These are phyloP conservation scores for Trichophyton benhamiae DNA, from an alignment of 2,329 filamentous ascomycete species.

Conservation along the genomic window DNA sequence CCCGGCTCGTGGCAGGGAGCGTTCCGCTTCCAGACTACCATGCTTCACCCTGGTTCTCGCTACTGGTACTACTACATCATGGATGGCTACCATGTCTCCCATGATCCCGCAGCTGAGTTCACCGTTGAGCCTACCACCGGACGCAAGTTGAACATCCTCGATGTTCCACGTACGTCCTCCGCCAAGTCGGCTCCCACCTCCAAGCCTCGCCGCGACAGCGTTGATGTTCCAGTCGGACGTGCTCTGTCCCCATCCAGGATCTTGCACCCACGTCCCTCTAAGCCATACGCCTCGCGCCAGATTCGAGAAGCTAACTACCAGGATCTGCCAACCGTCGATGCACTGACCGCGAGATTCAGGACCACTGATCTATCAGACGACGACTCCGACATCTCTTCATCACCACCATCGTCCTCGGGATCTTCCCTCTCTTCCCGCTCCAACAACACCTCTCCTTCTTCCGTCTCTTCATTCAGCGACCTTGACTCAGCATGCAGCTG, in stretches of 20 bases:
- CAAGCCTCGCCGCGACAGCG: slow-evolving; percentile 31
- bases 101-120: slow-evolving; percentile 82
- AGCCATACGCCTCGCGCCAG: slow-evolving; percentile 74
- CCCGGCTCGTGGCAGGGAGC: slow-evolving; percentile 88
- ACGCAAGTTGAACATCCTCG: slow-evolving; percentile 94
- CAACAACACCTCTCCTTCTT: slow-evolving; percentile 42
- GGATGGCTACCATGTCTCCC: slow-evolving; percentile 94
- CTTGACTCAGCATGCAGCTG: slow-evolving; percentile 62
- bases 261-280: slow-evolving; percentile 76
- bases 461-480: slow-evolving; percentile 55
- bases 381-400: slow-evolving; percentile 60
- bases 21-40: slow-evolving; percentile 84
- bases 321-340: slow-evolving; percentile 59
- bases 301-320: slow-evolving; percentile 74
- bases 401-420: slow-evolving; percentile 52
- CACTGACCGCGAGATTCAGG: slow-evolving; percentile 65
- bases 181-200: slow-evolving; percentile 28
- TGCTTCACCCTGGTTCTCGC: slow-evolving; percentile 74
- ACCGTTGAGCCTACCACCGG: slow-evolving; percentile 93
- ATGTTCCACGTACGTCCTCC: slow-evolving; percentile 57
- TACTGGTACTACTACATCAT: slow-evolving; percentile 99
- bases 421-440: slow-evolving; percentile 67
- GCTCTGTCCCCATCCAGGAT: slow-evolving; percentile 81
- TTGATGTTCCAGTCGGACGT: slow-evolving; percentile 73
- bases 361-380: slow-evolving; percentile 59